Conservation (phyloP, 2,329 filamentous ascomycete genomes). For the Microthyrium microscopicum region DNA sequence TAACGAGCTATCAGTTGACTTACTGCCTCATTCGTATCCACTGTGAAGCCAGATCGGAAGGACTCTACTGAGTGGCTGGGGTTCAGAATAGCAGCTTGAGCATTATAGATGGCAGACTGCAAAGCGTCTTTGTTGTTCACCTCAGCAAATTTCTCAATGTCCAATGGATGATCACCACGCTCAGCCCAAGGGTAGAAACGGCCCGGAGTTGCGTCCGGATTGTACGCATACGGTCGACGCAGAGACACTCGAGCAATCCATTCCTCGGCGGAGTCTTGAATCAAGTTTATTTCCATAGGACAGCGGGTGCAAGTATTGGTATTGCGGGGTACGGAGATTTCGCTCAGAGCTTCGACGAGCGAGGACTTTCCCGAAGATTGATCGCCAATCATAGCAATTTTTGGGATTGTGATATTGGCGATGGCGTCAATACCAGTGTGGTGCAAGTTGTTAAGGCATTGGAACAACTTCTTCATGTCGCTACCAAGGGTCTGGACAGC, state of each 20-base stretch:
- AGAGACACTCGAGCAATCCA: not conserved
- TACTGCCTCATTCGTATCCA: not conserved
- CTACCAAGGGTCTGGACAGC: slow-evolving; percentile 37
- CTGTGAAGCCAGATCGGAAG: slow-evolving; percentile 16
- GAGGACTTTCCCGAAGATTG: slow-evolving; percentile 74
- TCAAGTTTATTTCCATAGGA: slow-evolving; percentile 55
- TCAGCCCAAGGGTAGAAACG: slow-evolving; percentile 51
- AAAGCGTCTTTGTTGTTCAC: slow-evolving; percentile 46
- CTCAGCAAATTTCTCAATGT: slow-evolving; percentile 42
- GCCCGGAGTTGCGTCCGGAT: slow-evolving; percentile 28
- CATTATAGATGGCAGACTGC: slow-evolving; percentile 51
- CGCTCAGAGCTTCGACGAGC: slow-evolving; percentile 30
- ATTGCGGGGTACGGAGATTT: slow-evolving; percentile 54
- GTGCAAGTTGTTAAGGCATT: slow-evolving; percentile 34
- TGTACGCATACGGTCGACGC: slow-evolving; percentile 28
- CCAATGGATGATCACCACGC: slow-evolving; percentile 18
- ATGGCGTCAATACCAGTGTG: slow-evolving; percentile 3
- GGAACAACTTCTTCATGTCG: slow-evolving; percentile 47
- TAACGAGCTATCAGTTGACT: not conserved
- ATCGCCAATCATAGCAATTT: slow-evolving; percentile 70
- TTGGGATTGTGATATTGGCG: slow-evolving; percentile 43
- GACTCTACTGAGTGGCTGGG: slow-evolving; percentile 35
- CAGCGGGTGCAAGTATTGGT: slow-evolving; percentile 65
- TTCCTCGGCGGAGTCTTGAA: too few relatives aligned
- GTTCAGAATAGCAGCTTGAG: slow-evolving; percentile 63